Evolutionary conservation across 768 basidiomycete genomes (phyloP).

Genomic region (Naganishia randhawae): DNA sequence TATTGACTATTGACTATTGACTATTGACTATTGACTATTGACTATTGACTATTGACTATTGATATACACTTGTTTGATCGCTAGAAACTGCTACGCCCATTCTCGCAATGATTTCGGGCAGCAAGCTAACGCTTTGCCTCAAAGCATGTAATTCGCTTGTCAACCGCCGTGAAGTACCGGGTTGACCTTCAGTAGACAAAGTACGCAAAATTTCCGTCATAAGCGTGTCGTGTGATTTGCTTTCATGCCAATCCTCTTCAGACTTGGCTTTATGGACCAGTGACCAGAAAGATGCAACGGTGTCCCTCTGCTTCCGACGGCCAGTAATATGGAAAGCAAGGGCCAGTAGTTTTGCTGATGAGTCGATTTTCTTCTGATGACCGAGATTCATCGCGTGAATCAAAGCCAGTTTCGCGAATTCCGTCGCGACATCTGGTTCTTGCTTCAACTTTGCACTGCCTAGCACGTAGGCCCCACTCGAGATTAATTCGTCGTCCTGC

Average conservation of each 20-base stretch:
- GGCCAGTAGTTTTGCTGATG: background rate
- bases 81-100: background rate
- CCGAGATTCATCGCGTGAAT: background rate
- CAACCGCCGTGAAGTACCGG: no score
- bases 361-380: conserved; percentile 1
- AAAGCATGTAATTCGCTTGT: background rate
- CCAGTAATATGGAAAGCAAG: conserved; percentile 1
- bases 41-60: no score
- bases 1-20: no score
- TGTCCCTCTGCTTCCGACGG: background rate
- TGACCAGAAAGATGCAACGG: conserved; percentile 5
- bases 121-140: background rate
- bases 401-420: conserved; percentile 8
- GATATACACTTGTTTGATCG: background rate
- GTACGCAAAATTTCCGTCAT: background rate
- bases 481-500: conserved; percentile 27
- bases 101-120: conserved; percentile 14
- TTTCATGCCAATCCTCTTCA: background rate
- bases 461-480: conserved; percentile 15
- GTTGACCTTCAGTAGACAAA: background rate
- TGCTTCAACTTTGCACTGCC: background rate
- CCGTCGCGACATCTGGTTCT: background rate
- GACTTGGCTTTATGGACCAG: background rate
- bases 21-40: no score
- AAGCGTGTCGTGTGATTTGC: background rate